phyloP scores from a whole-genome alignment of 1,284 basidiomycete species.

The Neonothopanus nambi region DNA sequence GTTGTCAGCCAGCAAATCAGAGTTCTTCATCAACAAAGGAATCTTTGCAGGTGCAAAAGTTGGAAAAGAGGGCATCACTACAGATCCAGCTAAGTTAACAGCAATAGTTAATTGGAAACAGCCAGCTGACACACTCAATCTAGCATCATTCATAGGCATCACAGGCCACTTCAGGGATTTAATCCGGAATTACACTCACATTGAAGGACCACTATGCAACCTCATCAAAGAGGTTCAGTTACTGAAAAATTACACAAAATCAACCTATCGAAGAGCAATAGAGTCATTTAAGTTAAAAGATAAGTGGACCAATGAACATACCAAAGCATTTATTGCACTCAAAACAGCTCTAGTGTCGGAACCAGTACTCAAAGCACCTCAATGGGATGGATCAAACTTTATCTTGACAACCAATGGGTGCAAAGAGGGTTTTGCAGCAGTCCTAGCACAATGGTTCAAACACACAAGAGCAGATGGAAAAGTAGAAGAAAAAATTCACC shows the following conservation, averaged over 20 bases:
- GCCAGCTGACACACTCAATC: conserved; percentile 28
- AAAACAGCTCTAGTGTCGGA: conserved; percentile 2
- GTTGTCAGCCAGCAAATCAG: conserved; percentile 31
- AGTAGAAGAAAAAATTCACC: neutral
- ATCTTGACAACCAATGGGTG: conserved; percentile 15
- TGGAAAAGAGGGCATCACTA: conserved; percentile 29
- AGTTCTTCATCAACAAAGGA: conserved; percentile 32
- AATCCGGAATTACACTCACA: conserved; percentile 30
- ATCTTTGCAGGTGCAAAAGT: conserved; percentile 34
- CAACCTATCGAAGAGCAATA: conserved; percentile 23
- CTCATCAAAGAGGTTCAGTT: conserved; percentile 21
- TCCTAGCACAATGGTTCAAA: conserved; percentile 14
- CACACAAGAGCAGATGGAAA: neutral
- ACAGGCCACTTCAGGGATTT: conserved; percentile 26
- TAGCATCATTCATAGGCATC: conserved; percentile 21
- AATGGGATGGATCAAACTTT: conserved; percentile 15
- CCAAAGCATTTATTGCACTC: conserved; percentile 15
- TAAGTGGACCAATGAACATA: conserved; percentile 29
- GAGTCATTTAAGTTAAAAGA: conserved; percentile 20
- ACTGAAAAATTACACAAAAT: conserved; percentile 22
- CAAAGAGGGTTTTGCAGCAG: conserved; percentile 21
- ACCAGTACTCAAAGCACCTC: conserved; percentile 8
- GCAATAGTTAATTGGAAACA: conserved; percentile 33
- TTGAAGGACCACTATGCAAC: conserved; percentile 31
- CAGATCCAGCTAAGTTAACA: conserved; percentile 34